These are phyloP conservation scores for Yamadazyma tumulicola DNA, from an alignment of 805 yeast genomes.

Conservation along the genomic window DNA sequence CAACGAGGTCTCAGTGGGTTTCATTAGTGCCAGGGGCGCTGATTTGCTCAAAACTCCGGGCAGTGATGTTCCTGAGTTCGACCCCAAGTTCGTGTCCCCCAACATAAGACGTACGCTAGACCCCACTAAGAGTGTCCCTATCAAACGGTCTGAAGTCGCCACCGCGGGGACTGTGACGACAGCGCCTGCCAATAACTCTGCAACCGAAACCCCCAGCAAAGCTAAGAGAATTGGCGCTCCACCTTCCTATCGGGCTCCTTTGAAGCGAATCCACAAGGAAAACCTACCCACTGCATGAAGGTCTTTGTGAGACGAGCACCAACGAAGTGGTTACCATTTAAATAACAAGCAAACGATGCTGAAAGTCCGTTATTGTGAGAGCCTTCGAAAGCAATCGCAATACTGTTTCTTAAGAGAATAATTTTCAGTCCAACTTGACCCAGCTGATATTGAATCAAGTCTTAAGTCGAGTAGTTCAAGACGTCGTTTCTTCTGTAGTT, in stretches of 20 bases:
- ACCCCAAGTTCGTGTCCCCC: conserved; percentile 48
- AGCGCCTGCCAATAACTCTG: not conserved
- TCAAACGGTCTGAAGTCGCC: conserved; percentile 36
- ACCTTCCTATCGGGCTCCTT: conserved; percentile 15
- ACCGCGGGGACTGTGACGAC: conserved; percentile 7
- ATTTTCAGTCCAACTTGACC: too few relatives aligned
- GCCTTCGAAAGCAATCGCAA: too few relatives aligned
- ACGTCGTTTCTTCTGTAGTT: too few relatives aligned
- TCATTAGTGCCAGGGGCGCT: conserved; percentile 67
- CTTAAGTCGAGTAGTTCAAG: too few relatives aligned
- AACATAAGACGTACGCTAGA: conserved; percentile 56
- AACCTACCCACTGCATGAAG: too few relatives aligned
- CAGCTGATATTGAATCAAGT: too few relatives aligned
- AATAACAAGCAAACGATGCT: too few relatives aligned
- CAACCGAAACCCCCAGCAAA: conserved; percentile 12
- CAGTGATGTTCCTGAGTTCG: conserved; percentile 54
- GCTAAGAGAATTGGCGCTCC: conserved; percentile 15
- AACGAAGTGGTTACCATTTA: too few relatives aligned
- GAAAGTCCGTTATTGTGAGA: too few relatives aligned
- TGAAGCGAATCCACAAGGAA: conserved; percentile 23
- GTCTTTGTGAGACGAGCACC: too few relatives aligned
- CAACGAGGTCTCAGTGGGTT: conserved; percentile 22
- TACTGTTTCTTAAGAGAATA: too few relatives aligned
- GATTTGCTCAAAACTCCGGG: conserved; percentile 44
- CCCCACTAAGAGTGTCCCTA: conserved; percentile 64